Conservation (phyloP, 768 basidiomycete species). For the Fistulinella prunicolor region DNA sequence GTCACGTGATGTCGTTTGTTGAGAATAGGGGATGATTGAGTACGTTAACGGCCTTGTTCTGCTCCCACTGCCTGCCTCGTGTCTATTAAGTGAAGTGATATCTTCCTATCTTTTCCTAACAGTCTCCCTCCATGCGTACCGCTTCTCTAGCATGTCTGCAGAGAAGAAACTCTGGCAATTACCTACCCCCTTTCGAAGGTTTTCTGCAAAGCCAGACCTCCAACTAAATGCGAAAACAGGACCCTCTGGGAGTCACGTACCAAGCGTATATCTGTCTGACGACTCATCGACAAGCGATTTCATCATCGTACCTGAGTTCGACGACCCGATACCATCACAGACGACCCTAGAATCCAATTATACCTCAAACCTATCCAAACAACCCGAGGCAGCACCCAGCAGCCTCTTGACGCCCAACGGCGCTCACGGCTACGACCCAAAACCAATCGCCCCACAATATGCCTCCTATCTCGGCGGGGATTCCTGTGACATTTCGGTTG, state of each 20-base stretch:
- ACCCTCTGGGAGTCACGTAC: slow-evolving; percentile 11
- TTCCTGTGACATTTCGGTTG: background rate
- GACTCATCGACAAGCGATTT: slow-evolving; percentile 14
- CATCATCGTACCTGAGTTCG: slow-evolving; percentile 26
- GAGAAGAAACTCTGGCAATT: slow-evolving; percentile 29
- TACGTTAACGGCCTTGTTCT: too few species aligned
- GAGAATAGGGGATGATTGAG: slow-evolving; percentile 14
- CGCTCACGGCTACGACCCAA: too few species aligned
- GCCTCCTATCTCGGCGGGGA: background rate
- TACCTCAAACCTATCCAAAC: background rate
- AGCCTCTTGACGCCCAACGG: background rate
- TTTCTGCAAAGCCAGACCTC: slow-evolving; percentile 7
- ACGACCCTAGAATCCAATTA: slow-evolving; percentile 1
- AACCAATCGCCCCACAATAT: background rate
- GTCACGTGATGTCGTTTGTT: slow-evolving; percentile 10
- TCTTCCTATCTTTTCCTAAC: too few species aligned
- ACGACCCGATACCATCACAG: slow-evolving; percentile 7
- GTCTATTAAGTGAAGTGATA: background rate
- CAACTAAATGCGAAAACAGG: background rate
- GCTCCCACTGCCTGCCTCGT: background rate
- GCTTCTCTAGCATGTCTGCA: slow-evolving; percentile 16
- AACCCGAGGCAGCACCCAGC: background rate
- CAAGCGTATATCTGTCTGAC: slow-evolving; percentile 23
- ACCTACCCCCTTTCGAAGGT: slow-evolving; percentile 20
- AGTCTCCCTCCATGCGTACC: slow-evolving; percentile 9